Evolutionary conservation across 1,284 basidiomycete genomes (phyloP).

Genomic region (Ceratobasidium sp.): DNA sequence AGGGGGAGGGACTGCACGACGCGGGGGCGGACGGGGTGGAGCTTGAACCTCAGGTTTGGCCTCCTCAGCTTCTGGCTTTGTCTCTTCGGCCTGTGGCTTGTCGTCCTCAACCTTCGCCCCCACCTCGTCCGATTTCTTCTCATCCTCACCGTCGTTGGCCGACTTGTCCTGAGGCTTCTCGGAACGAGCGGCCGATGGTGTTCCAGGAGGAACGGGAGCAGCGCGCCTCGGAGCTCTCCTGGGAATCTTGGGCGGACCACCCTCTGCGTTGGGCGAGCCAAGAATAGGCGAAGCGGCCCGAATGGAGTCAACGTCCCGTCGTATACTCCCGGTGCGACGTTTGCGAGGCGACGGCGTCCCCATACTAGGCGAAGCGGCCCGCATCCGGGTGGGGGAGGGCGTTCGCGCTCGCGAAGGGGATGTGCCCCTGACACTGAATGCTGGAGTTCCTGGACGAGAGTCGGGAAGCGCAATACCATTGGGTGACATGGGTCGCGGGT

Average conservation of each 20-base stretch:
- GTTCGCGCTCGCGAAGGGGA: slow-evolving; percentile 2
- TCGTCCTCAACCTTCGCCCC: slow-evolving; percentile 29
- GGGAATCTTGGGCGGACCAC: slow-evolving; percentile 30
- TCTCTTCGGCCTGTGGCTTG: slow-evolving; percentile 27
- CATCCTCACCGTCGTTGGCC: no score
- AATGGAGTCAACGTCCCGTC: slow-evolving; percentile 2
- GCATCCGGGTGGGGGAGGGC: neutral
- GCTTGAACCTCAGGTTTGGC: neutral
- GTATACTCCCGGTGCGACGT: slow-evolving; percentile 56
- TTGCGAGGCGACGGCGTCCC: slow-evolving; percentile 62
- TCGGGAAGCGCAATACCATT: slow-evolving; percentile 22
- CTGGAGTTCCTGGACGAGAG: slow-evolving; percentile 22
- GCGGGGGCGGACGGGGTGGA: slow-evolving; percentile 11
- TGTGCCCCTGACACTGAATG: neutral
- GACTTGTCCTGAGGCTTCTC: slow-evolving; percentile 25
- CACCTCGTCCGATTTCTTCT: slow-evolving; percentile 25
- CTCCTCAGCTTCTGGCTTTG: neutral
- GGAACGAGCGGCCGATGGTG: neutral
- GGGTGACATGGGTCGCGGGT: slow-evolving; percentile 14
- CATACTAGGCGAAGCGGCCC: slow-evolving; percentile 16
- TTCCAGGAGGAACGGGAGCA: slow-evolving; percentile 46
- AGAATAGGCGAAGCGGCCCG: slow-evolving; percentile 21
- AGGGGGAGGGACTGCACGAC: slow-evolving; percentile 26
- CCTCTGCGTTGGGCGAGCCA: slow-evolving; percentile 2
- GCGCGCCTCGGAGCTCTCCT: slow-evolving; percentile 41